Percentiles rank a stretch among this genome's conserved stretches.
phyloP scores from a whole-genome alignment of 2,329 filamentous ascomycete genomes.

The Monosporascus sp. region DNA sequence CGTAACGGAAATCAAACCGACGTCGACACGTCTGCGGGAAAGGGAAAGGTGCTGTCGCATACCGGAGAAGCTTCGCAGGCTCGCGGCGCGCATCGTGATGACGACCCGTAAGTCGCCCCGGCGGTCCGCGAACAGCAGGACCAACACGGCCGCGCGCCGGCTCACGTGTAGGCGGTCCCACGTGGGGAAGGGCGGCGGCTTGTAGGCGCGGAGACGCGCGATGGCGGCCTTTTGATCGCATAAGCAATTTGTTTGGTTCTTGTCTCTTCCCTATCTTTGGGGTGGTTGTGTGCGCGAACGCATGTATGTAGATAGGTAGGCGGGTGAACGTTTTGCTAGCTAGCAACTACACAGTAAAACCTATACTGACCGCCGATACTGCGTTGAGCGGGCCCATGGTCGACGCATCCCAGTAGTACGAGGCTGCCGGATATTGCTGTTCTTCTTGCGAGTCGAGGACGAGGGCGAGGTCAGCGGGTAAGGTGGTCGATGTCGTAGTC shows the following conservation, averaged over 20 bases:
- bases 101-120: constrained; percentile 71
- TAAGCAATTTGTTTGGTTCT: constrained; percentile 22
- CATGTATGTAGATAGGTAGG: constrained; percentile 1
- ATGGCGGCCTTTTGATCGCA: constrained; percentile 50
- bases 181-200: constrained; percentile 53
- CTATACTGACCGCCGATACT: constrained; percentile 46
- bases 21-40: not conserved
- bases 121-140: constrained; percentile 82
- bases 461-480: constrained; percentile 21
- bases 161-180: constrained; percentile 58
- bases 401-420: constrained; percentile 52
- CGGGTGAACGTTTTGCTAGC: not conserved
- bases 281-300: not conserved
- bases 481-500: constrained; percentile 8
- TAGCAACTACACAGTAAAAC: constrained; percentile 5
- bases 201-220: constrained; percentile 55
- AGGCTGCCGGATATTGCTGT: constrained; percentile 20
- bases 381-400: constrained; percentile 54
- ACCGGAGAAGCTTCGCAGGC: constrained; percentile 63
- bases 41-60: constrained; percentile 6
- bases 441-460: constrained; percentile 14
- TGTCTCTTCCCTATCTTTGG: not conserved
- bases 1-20: too few relatives aligned
- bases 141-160: constrained; percentile 78
- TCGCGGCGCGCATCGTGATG: constrained; percentile 62